Evolutionary conservation across 768 basidiomycete genomes (phyloP).

Genomic region (Mycena galopus): DNA sequence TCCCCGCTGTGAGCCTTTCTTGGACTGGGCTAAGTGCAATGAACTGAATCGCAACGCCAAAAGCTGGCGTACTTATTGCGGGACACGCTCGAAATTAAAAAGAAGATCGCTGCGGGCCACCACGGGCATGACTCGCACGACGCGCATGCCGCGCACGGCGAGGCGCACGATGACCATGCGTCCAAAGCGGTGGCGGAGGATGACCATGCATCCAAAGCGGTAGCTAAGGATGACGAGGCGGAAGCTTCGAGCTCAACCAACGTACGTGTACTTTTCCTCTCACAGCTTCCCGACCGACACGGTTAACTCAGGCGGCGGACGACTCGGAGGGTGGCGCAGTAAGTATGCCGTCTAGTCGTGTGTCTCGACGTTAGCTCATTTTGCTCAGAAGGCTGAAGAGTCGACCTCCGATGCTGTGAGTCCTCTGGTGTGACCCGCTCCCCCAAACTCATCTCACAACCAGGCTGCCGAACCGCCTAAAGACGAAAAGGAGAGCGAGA

Average conservation of each 20-base stretch:
- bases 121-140: conserved; percentile 47
- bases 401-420: conserved; percentile 23
- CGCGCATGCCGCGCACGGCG: conserved; percentile 46
- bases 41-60: conserved; percentile 12
- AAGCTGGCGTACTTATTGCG: conserved; percentile 51
- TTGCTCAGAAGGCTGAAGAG: conserved; percentile 11
- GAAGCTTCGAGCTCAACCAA: conserved; percentile 50
- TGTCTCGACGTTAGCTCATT: background rate
- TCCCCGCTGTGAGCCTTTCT: conserved; percentile 54
- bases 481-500: conserved; percentile 13
- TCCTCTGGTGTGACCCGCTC: background rate
- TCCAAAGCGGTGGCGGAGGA: conserved; percentile 51
- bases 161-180: conserved; percentile 38
- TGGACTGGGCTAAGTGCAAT: background rate
- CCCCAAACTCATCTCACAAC: background rate
- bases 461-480: conserved; percentile 29
- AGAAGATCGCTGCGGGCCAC: conserved; percentile 20
- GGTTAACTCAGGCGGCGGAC: conserved; percentile 40
- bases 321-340: conserved; percentile 46
- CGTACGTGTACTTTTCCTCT: conserved; percentile 31
- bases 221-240: conserved; percentile 55
- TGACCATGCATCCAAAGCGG: conserved; percentile 41
- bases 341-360: conserved; percentile 20
- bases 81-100: conserved; percentile 33
- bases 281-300: background rate